Base-by-base conservation (phyloP, 495 filamentous ascomycete genomes). In the Letharia columbiana region DNA sequence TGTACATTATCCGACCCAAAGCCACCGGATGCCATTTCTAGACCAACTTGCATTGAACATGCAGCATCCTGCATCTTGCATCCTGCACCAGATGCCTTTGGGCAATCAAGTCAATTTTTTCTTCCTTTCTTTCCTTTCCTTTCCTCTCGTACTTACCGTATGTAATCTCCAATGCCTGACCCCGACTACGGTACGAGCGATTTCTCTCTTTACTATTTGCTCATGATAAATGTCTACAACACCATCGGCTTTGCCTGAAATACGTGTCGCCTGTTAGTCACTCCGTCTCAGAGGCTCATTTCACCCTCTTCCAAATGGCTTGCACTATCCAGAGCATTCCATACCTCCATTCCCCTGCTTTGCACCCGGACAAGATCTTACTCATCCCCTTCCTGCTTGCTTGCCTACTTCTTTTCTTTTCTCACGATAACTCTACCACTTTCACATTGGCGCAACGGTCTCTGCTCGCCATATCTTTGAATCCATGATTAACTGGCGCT, bases 311-410 rank as follows among this genome's bases (percentile, higher is more conserved):
- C 54, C 54, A 58, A 60, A 65, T 65, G 63, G 63, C 63, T 17
- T 35, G 4, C 47, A 60, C 13, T 39, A 44, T 60, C n/a, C 52
- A 47, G 13, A 45, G 37, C n/a, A 60, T 37, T 58, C 31, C 54
- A 60, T 65, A 49, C 63, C 35, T 45, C 58, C 56, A 31, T 65
- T 49, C 23, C 50, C 54, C 18, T 65, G 37, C 63, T 37, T 37
- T 60, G 41, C 54, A 39, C 58, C 39, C 45, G 37, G 31, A 15
- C 56, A 60, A 31, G 37, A 17, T 37, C 33, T 58, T 50, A 45
- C 42, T 28, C 11, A 65, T 28, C 33, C 56, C 54, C 49, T 40
- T 60, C 2, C 10, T 23, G 40, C 56, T 60, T 44, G 31, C 54
- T 60, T 2, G 41, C 20, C 28, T 60, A 44, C 56, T 57, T 12